Percentiles rank a stretch among this genome's conserved stretches.
Conservation (phyloP, 768 basidiomycete species). For the Rhodotorula diobovata region DNA sequence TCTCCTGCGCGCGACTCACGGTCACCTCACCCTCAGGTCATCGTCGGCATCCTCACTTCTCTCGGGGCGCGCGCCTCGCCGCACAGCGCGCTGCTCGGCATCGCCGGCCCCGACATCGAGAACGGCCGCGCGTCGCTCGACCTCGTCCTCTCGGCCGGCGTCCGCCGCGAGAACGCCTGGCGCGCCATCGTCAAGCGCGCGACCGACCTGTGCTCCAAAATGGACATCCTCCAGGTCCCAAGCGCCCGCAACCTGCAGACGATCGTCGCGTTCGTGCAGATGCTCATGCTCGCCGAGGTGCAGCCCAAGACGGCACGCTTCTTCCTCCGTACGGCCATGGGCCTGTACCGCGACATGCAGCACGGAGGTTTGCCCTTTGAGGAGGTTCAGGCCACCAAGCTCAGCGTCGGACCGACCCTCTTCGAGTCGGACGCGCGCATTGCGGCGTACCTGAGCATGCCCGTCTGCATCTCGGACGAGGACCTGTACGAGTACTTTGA, state of each 20-base stretch:
- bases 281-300: constrained; percentile 36
- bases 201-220: constrained; percentile 22
- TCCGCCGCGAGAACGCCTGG: constrained; percentile 35
- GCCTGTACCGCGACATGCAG: constrained; percentile 36
- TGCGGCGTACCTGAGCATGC: constrained; percentile 26
- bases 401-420: constrained; percentile 14
- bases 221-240: constrained; percentile 29
- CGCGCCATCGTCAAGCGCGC: constrained; percentile 36
- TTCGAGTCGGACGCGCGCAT: constrained; percentile 35
- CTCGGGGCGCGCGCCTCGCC: constrained; percentile 35
- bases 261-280: constrained; percentile 31
- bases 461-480: constrained; percentile 27
- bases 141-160: constrained; percentile 26
- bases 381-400: constrained; percentile 17
- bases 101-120: constrained; percentile 35
- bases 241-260: constrained; percentile 24
- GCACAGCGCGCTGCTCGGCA: constrained; percentile 35
- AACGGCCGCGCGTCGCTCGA: constrained; percentile 27
- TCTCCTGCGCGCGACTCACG: neutral
- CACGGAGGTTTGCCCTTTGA: neutral
- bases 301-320: constrained; percentile 28
- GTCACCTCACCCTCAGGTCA: neutral
- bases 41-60: constrained; percentile 31
- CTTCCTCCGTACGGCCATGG: constrained; percentile 35
- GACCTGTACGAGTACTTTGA: constrained; percentile 35